Percentiles rank a stretch among this genome's conserved stretches.
Conservation (phyloP, 192 early-diverging fungal genomes). For the Thamnidium elegans region DNA sequence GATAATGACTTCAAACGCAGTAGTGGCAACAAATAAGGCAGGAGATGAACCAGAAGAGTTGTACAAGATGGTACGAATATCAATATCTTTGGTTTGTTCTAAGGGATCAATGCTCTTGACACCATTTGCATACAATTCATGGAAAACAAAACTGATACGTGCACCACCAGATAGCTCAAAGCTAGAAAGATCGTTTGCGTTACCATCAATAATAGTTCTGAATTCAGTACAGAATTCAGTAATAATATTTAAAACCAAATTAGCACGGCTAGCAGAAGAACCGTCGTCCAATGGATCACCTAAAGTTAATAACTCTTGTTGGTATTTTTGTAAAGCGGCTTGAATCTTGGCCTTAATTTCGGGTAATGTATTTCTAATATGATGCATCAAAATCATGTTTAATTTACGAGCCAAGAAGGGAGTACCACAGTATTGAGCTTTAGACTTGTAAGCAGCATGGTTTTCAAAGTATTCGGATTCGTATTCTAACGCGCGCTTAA, state of each 20-base stretch:
- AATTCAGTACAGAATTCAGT: constrained; percentile 99
- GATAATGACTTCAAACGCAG: constrained; percentile 97
- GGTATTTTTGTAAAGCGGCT: constrained; percentile 80
- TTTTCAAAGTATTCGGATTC: constrained; percentile 82
- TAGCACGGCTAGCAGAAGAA: constrained; percentile 66
- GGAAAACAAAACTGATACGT: constrained; percentile 98
- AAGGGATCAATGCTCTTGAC: constrained; percentile 96
- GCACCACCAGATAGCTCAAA: constrained; percentile 98
- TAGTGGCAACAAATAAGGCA: constrained; percentile 97
- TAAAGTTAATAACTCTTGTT: constrained; percentile 79
- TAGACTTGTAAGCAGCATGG: constrained; percentile 92
- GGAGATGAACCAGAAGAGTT: constrained; percentile 98
- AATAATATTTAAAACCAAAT: constrained; percentile 94
- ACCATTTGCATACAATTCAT: constrained; percentile 92
- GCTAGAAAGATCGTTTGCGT: constrained; percentile 89
- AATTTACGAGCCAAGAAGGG: constrained; percentile 95
- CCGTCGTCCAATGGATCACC: constrained; percentile 91
- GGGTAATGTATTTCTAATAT: constrained; percentile 96
- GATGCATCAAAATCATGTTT: constrained; percentile 99
- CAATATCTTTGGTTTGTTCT: constrained; percentile 97
- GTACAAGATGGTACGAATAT: constrained; percentile 97
- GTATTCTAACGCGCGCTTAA: constrained; percentile 73
- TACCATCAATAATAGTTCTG: constrained; percentile 93
- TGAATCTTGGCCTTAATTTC: constrained; percentile 99
- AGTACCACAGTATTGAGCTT: constrained; percentile 99